phyloP scores from a whole-genome alignment of 1,284 basidiomycete genomes.

The Kalmanozyma brasiliensis region DNA sequence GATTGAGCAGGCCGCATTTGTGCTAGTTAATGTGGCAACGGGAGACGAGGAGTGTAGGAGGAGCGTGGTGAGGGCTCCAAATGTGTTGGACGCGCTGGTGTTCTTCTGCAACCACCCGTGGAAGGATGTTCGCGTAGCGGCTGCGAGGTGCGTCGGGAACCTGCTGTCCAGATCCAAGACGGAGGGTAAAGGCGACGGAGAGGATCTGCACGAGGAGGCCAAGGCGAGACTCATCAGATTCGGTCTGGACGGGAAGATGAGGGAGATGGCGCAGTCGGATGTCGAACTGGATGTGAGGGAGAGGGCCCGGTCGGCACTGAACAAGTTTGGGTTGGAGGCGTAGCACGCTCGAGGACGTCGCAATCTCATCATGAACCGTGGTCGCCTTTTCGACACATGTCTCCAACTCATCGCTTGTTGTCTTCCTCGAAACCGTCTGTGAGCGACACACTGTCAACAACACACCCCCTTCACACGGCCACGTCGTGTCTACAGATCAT shows the following conservation, averaged over 20 bases:
- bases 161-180: constrained; percentile 22
- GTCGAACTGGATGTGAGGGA: constrained; percentile 45
- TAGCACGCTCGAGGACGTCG: too few species aligned
- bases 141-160: constrained; percentile 39
- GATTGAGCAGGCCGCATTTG: constrained; percentile 58
- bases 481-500: too few species aligned
- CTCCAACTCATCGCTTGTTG: too few species aligned
- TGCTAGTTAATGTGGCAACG: constrained; percentile 62
- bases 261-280: constrained; percentile 34
- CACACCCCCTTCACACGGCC: too few species aligned
- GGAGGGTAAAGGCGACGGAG: neutral
- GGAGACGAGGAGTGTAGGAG: constrained; percentile 48
- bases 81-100: constrained; percentile 55
- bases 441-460: too few species aligned
- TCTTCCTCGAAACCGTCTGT: too few species aligned
- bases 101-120: constrained; percentile 53
- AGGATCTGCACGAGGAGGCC: constrained; percentile 25
- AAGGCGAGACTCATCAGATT: constrained; percentile 29
- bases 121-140: constrained; percentile 43
- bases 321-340: constrained; percentile 24
- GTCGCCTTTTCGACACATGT: too few species aligned
- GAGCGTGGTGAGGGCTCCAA: constrained; percentile 43
- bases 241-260: constrained; percentile 36
- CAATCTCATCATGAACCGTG: too few species aligned
- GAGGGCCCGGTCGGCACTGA: constrained; percentile 35